Percentiles rank a stretch among this genome's conserved stretches.
phyloP scores from a whole-genome alignment of 352 stramenopile genomes.

The Phytophthora sp. region DNA sequence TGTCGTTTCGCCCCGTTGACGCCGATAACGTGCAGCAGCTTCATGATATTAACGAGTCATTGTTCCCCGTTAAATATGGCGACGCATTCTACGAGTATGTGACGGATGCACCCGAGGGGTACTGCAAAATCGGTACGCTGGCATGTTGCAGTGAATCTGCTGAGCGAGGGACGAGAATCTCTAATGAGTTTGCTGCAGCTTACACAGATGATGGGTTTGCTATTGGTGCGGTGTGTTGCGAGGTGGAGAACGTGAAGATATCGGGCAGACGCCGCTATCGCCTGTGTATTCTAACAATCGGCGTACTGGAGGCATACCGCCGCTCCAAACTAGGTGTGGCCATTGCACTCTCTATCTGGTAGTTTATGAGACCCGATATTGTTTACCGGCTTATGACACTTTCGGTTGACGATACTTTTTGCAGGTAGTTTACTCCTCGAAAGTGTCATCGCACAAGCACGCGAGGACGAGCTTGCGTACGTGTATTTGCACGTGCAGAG shows the following conservation, averaged over 20 bases:
- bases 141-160: background rate
- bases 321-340: constrained; percentile 43
- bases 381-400: background rate
- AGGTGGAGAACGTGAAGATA: constrained; percentile 66
- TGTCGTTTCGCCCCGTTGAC: constrained; percentile 62
- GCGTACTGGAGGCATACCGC: constrained; percentile 90
- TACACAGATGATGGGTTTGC: constrained; percentile 77
- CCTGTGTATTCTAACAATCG: constrained; percentile 92
- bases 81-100: constrained; percentile 94
- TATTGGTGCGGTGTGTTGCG: constrained; percentile 90
- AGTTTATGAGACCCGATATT: background rate
- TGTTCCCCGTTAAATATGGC: constrained; percentile 94
- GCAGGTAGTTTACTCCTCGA: constrained; percentile 63
- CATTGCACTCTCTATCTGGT: constrained; percentile 1
- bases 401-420: background rate
- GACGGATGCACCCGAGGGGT: constrained; percentile 57
- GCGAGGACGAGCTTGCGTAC: constrained; percentile 48
- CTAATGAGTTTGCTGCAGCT: constrained; percentile 27
- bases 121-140: constrained; percentile 59
- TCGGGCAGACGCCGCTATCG: constrained; percentile 17
- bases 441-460: constrained; percentile 46
- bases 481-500: constrained; percentile 94
- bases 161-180: background rate
- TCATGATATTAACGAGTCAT: constrained; percentile 85
- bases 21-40: constrained; percentile 75